These are phyloP conservation scores for Nakazawaea wyomingensis DNA, from an alignment of 805 yeast genomes.

Conservation along the genomic window DNA sequence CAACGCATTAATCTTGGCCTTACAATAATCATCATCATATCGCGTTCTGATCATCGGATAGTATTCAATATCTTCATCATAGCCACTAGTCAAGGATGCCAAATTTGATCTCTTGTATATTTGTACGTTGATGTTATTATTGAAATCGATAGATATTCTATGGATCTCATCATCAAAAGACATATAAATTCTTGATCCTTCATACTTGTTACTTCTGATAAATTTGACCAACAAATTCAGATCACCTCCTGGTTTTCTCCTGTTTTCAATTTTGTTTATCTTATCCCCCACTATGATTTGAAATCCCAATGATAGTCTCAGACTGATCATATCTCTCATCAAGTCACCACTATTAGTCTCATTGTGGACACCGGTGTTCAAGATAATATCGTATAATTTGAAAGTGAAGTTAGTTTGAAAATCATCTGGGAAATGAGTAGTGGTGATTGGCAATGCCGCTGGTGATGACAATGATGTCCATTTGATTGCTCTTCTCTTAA, in stretches of 20 bases:
- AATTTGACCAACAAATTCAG: constrained; percentile 54
- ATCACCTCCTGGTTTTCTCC: constrained; percentile 49
- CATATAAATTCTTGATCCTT: constrained; percentile 66
- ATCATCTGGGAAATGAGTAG: constrained; percentile 75
- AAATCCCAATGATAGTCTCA: constrained; percentile 80
- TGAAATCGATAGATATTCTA: constrained; percentile 67
- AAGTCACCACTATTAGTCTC: constrained; percentile 54
- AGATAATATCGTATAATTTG: constrained; percentile 74
- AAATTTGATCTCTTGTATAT: constrained; percentile 46
- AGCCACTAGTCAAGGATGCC: constrained; percentile 20
- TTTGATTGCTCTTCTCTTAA: constrained; percentile 64
- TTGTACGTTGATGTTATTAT: constrained; percentile 73
- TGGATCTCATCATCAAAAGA: constrained; percentile 82
- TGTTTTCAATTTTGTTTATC: constrained; percentile 62
- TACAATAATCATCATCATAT: constrained; percentile 62
- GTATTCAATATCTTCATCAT: constrained; percentile 25
- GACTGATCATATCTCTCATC: constrained; percentile 80
- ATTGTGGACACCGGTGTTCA: constrained; percentile 50
- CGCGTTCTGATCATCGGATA: constrained; percentile 67
- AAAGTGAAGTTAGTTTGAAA: constrained; percentile 70
- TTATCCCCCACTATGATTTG: constrained; percentile 78
- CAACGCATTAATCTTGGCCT: constrained; percentile 51
- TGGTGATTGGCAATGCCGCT: constrained; percentile 82
- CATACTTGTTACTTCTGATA: constrained; percentile 36
- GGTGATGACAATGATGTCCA: constrained; percentile 95